A percentile compares a stretch with the other conserved stretches of the same genome.
Conservation (phyloP, 2,329 filamentous ascomycete genomes). For the Neofusicoccum cordaticola region DNA sequence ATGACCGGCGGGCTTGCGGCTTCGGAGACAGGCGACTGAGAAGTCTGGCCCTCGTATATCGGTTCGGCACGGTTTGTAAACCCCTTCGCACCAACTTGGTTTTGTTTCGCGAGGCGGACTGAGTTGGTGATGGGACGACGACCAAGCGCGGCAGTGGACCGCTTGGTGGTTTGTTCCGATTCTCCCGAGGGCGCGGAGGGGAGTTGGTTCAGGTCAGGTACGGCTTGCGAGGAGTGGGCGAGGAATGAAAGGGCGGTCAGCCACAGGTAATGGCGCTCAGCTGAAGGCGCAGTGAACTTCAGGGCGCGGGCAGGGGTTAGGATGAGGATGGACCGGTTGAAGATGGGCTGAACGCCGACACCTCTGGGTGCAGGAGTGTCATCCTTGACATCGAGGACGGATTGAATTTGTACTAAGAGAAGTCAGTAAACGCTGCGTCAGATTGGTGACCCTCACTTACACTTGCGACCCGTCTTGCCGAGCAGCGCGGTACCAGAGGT, state of each 20-base stretch:
- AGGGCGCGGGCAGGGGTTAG: slow-evolving; percentile 88
- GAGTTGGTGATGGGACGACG: slow-evolving; percentile 75
- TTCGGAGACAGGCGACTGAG: slow-evolving; percentile 10
- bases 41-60: slow-evolving; percentile 42
- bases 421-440: slow-evolving; percentile 31
- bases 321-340: slow-evolving; percentile 93
- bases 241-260: slow-evolving; percentile 91
- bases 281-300: slow-evolving; percentile 83
- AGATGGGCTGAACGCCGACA: slow-evolving; percentile 55
- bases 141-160: slow-evolving; percentile 46
- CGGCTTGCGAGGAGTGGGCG: slow-evolving; percentile 78
- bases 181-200: slow-evolving; percentile 36
- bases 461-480: slow-evolving; percentile 90
- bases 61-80: slow-evolving; percentile 26
- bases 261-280: slow-evolving; percentile 92
- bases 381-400: slow-evolving; percentile 94
- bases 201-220: slow-evolving; percentile 67
- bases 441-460: slow-evolving; percentile 57
- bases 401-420: slow-evolving; percentile 79
- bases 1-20: slow-evolving; percentile 69
- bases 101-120: slow-evolving; percentile 81
- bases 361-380: slow-evolving; percentile 82
- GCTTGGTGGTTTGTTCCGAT: slow-evolving; percentile 26
- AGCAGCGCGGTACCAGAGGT: slow-evolving; percentile 81
- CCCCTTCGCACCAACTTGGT: slow-evolving; percentile 34